Base-by-base conservation (phyloP, 2,329 filamentous ascomycete species). In the Diaporthe helianthi region DNA sequence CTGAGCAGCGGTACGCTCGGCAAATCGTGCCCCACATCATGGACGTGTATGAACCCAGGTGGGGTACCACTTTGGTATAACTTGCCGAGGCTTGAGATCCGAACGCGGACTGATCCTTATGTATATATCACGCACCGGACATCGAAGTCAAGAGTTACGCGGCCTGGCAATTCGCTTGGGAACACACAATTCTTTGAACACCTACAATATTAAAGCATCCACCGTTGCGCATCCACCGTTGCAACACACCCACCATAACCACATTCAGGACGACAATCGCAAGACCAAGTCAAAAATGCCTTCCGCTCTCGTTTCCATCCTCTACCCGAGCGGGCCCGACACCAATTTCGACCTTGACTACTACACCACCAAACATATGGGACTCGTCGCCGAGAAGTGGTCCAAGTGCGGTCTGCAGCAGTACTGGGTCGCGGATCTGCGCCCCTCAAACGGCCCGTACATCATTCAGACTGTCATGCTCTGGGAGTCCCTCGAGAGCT, bases 301-400 rank as follows among this genome's bases (percentile, higher is more conserved):
- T 65, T 31, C 54, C 51, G 38, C 52, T 26, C 60, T 65, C 70
- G 47, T 76, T 65, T 75, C 75, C 36, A 75, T 81, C 33, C 67
- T 82, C 51, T 86, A 85, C 74, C 82, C 83, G 4, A 75, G 77
- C 58, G 80, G 76, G n/a, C 73, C 76, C 46, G 77, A 76, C 70
- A 69, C 74, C n/a, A 80, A 72, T 13, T 86, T 86, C 77, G 76
- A 86, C 76, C 76, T 84, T 72, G 78, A 83, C 41, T 86, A 86
- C 79, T 86, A 85, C 74, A 73, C 84, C 46, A 67, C 73, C 3
- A 79, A 71, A 24, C 84, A 86, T 78, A 83, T 86, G 80, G 79
- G 81, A 1, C 75, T 86, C 3, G 81, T 81, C 19, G 70, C 74
- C 33, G 76, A 79, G 58, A 71, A 73, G 31, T 85, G 83, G 83